phyloP scores from a whole-genome alignment of 495 filamentous ascomycete species.

The Aspergillus avenaceus region DNA sequence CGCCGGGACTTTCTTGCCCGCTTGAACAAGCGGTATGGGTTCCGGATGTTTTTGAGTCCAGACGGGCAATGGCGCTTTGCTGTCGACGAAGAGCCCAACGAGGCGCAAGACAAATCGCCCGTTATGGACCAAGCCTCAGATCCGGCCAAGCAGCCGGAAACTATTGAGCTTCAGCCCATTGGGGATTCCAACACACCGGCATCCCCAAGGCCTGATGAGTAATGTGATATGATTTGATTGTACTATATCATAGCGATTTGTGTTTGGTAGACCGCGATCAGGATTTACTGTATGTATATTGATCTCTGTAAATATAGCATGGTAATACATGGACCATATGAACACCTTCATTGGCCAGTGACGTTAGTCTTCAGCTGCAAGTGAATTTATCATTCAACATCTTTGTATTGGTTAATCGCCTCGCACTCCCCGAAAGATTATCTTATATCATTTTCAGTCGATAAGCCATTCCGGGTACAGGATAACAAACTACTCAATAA shows the following conservation, averaged over 20 bases:
- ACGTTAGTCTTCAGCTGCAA: too few relatives aligned
- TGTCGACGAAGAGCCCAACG: constrained; percentile 31
- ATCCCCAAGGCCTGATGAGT: constrained; percentile 1
- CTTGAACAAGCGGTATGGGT: constrained; percentile 33
- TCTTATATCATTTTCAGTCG: too few relatives aligned
- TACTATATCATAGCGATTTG: background rate
- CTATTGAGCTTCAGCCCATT: constrained; percentile 9
- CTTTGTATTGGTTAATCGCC: too few relatives aligned
- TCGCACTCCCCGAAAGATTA: too few relatives aligned
- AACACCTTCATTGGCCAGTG: too few relatives aligned
- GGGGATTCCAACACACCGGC: background rate
- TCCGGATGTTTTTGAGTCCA: constrained; percentile 31
- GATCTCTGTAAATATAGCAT: background rate
- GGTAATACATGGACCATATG: background rate
- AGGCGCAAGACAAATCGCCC: constrained; percentile 1
- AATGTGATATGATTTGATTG: constrained; percentile 1
- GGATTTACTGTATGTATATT: background rate
- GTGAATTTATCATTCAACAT: background rate
- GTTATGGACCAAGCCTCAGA: background rate
- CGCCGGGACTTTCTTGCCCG: constrained; percentile 26
- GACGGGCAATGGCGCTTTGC: constrained; percentile 35
- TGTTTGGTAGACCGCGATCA: background rate
- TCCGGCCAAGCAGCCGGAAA: constrained; percentile 5
- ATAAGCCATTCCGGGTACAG: too few relatives aligned
- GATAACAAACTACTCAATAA: too few relatives aligned